phyloP scores from a whole-genome alignment of 768 basidiomycete species.

The Agaricus subrufescens region DNA sequence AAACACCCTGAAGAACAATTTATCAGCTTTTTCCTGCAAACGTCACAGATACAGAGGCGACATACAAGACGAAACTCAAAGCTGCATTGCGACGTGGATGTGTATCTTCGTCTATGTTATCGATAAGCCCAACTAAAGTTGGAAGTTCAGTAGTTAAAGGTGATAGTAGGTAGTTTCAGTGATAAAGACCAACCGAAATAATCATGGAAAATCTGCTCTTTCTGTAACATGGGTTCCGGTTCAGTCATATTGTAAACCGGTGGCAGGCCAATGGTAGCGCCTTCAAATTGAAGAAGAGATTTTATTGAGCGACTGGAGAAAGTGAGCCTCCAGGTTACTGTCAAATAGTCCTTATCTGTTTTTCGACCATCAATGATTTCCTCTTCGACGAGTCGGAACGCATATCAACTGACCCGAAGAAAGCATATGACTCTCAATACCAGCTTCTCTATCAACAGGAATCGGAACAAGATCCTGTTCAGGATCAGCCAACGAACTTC shows the following conservation, averaged over 20 bases:
- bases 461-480: conserved; percentile 25
- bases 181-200: conserved; percentile 16
- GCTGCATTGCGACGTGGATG: conserved; percentile 22
- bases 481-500: neutral
- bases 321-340: conserved; percentile 28
- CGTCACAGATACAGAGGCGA: neutral
- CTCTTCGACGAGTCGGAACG: too few species aligned
- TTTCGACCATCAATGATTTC: too few species aligned
- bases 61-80: conserved; percentile 14
- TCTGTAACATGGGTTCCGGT: conserved; percentile 17
- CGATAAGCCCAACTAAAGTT: conserved; percentile 21
- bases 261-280: neutral
- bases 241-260: conserved; percentile 13
- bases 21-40: neutral
- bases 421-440: too few species aligned
- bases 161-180: neutral
- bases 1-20: conserved; percentile 8
- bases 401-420: too few species aligned
- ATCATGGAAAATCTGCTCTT: conserved; percentile 19
- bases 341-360: conserved; percentile 19
- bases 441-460: conserved; percentile 25
- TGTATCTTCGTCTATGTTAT: conserved; percentile 21
- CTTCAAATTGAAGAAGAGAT: conserved; percentile 9
- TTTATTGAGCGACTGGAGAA: conserved; percentile 21
- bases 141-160: neutral